Conservation (phyloP, 352 stramenopile species). For the Phytophthora aleatoria region DNA sequence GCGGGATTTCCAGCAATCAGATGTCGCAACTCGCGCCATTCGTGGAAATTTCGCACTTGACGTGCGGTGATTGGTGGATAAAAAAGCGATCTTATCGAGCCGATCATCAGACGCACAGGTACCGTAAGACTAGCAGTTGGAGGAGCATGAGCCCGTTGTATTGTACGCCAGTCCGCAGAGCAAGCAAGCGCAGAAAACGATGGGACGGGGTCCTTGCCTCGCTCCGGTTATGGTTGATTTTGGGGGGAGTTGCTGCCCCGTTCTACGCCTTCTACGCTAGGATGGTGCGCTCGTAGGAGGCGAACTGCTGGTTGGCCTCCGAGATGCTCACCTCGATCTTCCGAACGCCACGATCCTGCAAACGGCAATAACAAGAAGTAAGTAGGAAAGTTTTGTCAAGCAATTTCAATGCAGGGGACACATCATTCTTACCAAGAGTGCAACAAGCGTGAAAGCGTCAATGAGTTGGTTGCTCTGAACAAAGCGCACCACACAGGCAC, state of each 20-base stretch:
- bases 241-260: not conserved
- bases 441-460: slow-evolving; percentile 81
- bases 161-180: slow-evolving; percentile 14
- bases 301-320: slow-evolving; percentile 92
- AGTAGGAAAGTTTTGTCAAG: not conserved
- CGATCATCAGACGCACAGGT: not conserved
- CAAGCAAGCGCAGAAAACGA: slow-evolving; percentile 20
- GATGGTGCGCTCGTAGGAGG: slow-evolving; percentile 79
- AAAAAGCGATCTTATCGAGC: slow-evolving; percentile 10
- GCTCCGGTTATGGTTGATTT: not conserved
- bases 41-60: not conserved
- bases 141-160: slow-evolving; percentile 28
- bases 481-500: slow-evolving; percentile 2
- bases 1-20: slow-evolving; percentile 32
- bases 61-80: not conserved
- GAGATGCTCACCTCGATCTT: slow-evolving; percentile 95
- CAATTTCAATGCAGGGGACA: not conserved
- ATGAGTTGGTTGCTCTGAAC: slow-evolving; percentile 86
- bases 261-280: slow-evolving; percentile 38
- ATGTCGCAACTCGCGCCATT: slow-evolving; percentile 2
- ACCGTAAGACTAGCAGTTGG: not conserved
- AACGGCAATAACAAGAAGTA: not conserved
- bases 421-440: slow-evolving; percentile 53
- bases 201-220: slow-evolving; percentile 19
- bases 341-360: slow-evolving; percentile 70